These are phyloP conservation scores for Styphnolobium japonicum DNA, from an alignment of 306 rosid species.

Conservation along the genomic window DNA sequence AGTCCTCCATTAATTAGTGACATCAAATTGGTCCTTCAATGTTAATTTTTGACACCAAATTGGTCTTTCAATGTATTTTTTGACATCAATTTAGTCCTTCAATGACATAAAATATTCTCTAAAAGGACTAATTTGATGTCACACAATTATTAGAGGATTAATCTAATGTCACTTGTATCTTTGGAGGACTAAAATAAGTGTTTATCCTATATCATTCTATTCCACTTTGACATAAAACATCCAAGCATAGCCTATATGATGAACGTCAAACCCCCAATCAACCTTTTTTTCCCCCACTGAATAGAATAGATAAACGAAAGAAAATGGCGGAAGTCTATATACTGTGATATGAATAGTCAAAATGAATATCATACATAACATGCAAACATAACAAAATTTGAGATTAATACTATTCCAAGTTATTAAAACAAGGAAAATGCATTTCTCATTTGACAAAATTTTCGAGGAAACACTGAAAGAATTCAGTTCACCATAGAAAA, in stretches of 20 bases:
- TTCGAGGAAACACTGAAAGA: not conserved
- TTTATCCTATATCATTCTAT: no score
- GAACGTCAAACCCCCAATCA: not conserved
- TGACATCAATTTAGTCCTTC: no score
- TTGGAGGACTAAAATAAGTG: no score
- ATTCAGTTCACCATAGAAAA: not conserved
- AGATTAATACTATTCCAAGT: not conserved
- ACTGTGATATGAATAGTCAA: not conserved
- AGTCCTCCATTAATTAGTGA: no score
- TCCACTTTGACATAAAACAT: no score
- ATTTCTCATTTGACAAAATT: constrained; percentile 36
- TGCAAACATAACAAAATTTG: not conserved
- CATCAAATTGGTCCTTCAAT: no score
- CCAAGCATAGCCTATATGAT: not conserved
- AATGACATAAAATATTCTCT: no score
- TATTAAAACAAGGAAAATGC: not conserved
- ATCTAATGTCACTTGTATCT: no score
- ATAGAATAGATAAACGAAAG: not conserved
- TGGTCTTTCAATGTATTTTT: no score
- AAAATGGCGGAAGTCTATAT: not conserved
- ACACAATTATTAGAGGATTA: no score
- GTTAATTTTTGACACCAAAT: no score
- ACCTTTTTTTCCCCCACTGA: not conserved
- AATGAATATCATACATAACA: not conserved
- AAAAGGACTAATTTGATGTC: no score